Base-by-base conservation (phyloP, 2,329 filamentous ascomycete genomes). In the Didymella segeticola region DNA sequence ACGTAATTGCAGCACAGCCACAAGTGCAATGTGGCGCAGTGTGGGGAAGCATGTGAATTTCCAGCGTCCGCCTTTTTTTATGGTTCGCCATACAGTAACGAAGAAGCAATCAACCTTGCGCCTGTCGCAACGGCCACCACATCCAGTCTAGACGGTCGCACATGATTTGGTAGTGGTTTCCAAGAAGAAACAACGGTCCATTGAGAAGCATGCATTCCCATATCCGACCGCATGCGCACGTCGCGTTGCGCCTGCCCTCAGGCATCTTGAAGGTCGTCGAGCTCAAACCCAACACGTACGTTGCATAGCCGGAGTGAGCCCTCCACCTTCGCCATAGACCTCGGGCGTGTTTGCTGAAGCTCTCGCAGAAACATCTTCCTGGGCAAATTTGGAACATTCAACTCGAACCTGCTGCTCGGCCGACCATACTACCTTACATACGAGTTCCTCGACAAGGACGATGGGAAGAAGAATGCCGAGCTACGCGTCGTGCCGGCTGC, bases 301-400 rank as follows among this genome's bases (percentile, higher is more conserved):
- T 85, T 58, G 66, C 62, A 65, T 68, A 69, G 68, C 61, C 60
- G 62, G 58, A 66, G 69, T 73, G 67, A 71, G 69, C 68, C 50
- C 60, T 57, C 55, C 56, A 53, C 2, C 45, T 34, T 53, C 31
- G 31, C 51, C 34, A 17, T 22, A 19, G 6, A 5, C 22, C 5
- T 37, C n/a, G 14, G 26, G 15, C 20, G 5, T 2, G 15, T 1
- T 8, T 34, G 33, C 45, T 54, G n/a, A 54, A 20, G 23, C 14
- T 22, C 2, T 6, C 11, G 65, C 63, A 97, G 93, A 33, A 90
- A 86, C 37, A 89, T 98, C 61, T 91, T 90, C 1, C 81, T 98
- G 27, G 92, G 92, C 50, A 98, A 97, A 84, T 96, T 95, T 73
- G 95, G 95, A 60, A 86, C 86, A 2, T 97, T 99, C 71, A 89